Percentiles rank a stretch among this genome's conserved stretches.
Conservation (phyloP, 2,329 filamentous ascomycete species). For the Botrytis cinerea region DNA sequence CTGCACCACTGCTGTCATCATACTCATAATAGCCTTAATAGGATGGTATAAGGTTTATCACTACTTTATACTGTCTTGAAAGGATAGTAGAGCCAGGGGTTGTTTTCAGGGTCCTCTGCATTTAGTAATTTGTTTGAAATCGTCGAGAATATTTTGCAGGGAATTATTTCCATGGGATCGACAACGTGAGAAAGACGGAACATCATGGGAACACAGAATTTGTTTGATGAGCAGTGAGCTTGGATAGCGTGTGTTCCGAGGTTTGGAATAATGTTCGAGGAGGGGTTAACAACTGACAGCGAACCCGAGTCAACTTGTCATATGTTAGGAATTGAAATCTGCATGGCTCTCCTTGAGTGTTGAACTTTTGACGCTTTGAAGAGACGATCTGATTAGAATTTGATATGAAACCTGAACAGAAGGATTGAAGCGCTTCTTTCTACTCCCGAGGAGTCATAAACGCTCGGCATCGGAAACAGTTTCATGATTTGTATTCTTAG, state of each 20-base stretch:
- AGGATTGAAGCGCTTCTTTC: background rate
- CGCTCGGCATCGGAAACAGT: slow-evolving; percentile 6
- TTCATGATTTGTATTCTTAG: background rate
- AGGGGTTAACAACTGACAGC: slow-evolving; percentile 1
- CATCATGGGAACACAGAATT: slow-evolving; percentile 4
- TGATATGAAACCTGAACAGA: background rate
- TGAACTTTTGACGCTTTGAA: background rate
- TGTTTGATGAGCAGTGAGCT: slow-evolving; percentile 19
- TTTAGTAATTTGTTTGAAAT: background rate
- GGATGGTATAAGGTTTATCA: slow-evolving; percentile 5
- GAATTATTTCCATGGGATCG: slow-evolving; percentile 1
- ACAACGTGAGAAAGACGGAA: slow-evolving; percentile 1
- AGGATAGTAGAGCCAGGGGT: background rate
- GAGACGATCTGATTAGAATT: background rate
- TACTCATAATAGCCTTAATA: background rate
- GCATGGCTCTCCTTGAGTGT: background rate
- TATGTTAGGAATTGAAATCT: background rate
- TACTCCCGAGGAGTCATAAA: background rate
- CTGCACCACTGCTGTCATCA: background rate
- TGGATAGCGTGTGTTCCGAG: slow-evolving; percentile 2
- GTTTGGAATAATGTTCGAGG: background rate
- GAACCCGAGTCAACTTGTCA: slow-evolving; percentile 5
- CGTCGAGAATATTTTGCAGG: background rate
- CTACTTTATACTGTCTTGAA: background rate
- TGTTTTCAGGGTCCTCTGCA: background rate